These are phyloP conservation scores for Neurospora sublineolata DNA, from an alignment of 495 filamentous ascomycete genomes.

Conservation along the genomic window DNA sequence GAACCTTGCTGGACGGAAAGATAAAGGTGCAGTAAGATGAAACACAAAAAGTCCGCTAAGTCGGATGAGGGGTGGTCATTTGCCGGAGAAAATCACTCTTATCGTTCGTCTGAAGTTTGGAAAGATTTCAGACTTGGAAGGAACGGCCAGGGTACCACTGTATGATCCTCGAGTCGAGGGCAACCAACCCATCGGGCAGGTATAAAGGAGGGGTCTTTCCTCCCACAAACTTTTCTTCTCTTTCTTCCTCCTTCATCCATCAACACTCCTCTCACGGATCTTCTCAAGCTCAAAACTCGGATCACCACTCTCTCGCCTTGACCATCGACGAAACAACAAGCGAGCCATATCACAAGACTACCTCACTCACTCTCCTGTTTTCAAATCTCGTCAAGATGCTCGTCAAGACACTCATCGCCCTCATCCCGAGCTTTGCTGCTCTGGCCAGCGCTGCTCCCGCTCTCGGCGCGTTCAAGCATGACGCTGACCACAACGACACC, in stretches of 20 bases:
- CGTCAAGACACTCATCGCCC: neutral
- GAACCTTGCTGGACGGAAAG: slow-evolving; percentile 1
- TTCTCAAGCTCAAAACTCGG: neutral
- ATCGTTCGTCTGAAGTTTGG: neutral
- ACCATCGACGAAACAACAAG: neutral
- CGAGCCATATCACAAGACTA: neutral
- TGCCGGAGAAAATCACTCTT: neutral
- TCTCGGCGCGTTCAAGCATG: neutral
- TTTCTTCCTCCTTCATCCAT: neutral
- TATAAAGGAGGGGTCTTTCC: neutral
- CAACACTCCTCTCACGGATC: neutral
- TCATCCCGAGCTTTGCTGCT: neutral
- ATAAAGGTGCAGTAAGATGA: neutral
- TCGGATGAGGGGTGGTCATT: neutral
- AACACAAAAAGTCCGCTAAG: neutral
- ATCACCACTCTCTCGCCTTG: neutral
- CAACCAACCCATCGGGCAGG: neutral
- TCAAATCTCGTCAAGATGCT: neutral
- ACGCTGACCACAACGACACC: neutral
- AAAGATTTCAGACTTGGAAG: neutral
- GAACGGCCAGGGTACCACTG: neutral
- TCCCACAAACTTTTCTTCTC: neutral
- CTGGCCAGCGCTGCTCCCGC: neutral
- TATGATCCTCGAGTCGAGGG: neutral
- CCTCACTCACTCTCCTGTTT: neutral